Evolutionary conservation across 331 rosid genomes (phyloP).

Genomic region (Prunus yedoensis): DNA sequence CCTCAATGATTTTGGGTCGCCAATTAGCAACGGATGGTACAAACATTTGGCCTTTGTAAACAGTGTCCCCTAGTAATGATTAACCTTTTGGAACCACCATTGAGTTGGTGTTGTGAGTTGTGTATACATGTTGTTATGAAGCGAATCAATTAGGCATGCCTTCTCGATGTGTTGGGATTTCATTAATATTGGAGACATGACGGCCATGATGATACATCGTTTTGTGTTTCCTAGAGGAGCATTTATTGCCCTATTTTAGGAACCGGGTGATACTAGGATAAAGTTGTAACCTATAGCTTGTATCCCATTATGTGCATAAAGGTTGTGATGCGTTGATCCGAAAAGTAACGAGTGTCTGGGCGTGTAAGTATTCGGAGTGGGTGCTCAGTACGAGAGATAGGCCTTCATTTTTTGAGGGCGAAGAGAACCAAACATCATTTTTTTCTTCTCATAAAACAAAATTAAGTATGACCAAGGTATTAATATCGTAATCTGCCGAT

Average conservation of each 20-base stretch:
- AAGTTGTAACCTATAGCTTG: neutral
- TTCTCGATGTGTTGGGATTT: too few species aligned
- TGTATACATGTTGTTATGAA: too few species aligned
- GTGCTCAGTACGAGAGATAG: neutral
- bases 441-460: neutral
- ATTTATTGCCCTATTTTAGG: neutral
- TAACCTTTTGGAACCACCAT: too few species aligned
- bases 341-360: neutral
- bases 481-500: too few species aligned
- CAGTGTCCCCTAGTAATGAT: too few species aligned
- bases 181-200: too few species aligned
- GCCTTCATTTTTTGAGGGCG: neutral
- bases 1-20: neutral
- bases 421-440: neutral
- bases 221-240: neutral
- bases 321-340: neutral
- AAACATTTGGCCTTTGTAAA: too few species aligned
- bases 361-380: neutral
- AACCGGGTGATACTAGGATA: neutral
- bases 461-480: too few species aligned
- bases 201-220: too few species aligned
- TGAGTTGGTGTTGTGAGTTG: too few species aligned
- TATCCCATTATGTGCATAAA: neutral
- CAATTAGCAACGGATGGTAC: neutral
- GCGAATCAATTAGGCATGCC: too few species aligned